A percentile compares a stretch with the other conserved stretches of the same genome.
Conservation (phyloP, 208 protist genomes). For the Balamuthia mandrillaris region DNA sequence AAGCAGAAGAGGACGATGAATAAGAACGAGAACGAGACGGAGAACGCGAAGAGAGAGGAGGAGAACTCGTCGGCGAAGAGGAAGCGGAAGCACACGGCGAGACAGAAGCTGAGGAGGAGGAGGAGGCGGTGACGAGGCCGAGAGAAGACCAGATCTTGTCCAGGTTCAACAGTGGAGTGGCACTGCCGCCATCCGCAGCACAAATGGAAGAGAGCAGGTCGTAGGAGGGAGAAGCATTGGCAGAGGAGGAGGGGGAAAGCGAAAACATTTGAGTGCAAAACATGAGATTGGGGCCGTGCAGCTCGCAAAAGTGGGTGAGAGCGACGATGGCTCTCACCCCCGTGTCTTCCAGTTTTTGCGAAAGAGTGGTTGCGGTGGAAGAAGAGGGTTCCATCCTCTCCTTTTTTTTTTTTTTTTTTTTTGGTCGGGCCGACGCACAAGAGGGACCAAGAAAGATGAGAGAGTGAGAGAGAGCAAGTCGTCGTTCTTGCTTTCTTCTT, state of each 20-base stretch:
- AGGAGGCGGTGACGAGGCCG: no score
- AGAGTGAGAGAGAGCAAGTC: no score
- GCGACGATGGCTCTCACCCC: constrained; percentile 3
- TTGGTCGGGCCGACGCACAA: no score
- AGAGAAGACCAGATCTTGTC: no score
- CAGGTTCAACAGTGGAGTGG: no score
- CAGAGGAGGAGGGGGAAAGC: neutral
- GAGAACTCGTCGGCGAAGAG: neutral
- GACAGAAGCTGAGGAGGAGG: neutral
- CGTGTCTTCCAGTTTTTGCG: no score
- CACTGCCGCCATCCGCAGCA: neutral
- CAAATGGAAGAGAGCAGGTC: no score
- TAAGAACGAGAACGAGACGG: neutral
- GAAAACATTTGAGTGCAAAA: constrained; percentile 24
- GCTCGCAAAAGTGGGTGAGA: constrained; percentile 30
- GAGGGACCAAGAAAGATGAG: no score
- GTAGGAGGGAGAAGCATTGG: neutral
- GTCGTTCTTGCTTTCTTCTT: no score
- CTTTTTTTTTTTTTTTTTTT: no score
- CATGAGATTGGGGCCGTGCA: neutral
- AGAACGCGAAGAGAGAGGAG: neutral
- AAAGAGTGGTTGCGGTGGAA: no score
- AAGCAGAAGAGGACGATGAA: neutral
- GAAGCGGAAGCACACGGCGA: neutral
- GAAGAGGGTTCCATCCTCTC: no score